Evolutionary conservation across 768 basidiomycete species (phyloP), one percentile per base, ranked within the genome.

Genomic region (Pulveroboletus ravenelii): DNA sequence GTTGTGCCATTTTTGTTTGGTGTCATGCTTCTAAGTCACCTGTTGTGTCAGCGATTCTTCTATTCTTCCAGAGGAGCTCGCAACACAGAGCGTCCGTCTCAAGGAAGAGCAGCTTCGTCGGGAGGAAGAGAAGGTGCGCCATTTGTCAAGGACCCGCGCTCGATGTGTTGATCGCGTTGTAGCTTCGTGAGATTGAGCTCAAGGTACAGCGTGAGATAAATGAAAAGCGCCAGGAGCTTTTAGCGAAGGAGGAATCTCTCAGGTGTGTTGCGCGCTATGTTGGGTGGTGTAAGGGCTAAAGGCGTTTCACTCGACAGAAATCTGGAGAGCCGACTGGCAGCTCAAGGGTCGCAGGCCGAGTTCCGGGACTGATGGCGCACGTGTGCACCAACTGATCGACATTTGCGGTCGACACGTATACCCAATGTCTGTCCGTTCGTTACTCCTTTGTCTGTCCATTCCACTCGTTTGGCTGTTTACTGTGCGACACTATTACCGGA

Each of bases 101-200:
- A 98, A 98, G 75, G 96, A 98, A 74, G 96, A 99, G 68, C 96
- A 98, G 68, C 85, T 99, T 51, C 86, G 94, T 60, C 77, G 89
- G 53, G 96, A 99, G 69, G 93, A 96, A 74, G 93, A 96, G 77
- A 95, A 95, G 78, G 87, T 89, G 34, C 12, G 68, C 48, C 9
- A 2, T 27, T 45, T 29, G 13, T 38, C 15, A 10, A 12, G 18
- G 0, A 34, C 13, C 45, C 52, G 53, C 39, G 48, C 36, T 47
- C 31, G 20, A 53, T 18, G 15, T 54, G 39, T 47, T 61, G 50
- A 58, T 41, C 47, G 43, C 40, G 54, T 52, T 47, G 47, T 59
- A 91, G 85, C 79, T 99, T 57, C 92, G 95, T 55, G 96, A 99
- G 74, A 89, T 97, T 70, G 96, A 99, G 70, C 81, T 97, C 70